phyloP scores from a whole-genome alignment of 1,139 yeast species.

The Kluyveromyces sp. region DNA sequence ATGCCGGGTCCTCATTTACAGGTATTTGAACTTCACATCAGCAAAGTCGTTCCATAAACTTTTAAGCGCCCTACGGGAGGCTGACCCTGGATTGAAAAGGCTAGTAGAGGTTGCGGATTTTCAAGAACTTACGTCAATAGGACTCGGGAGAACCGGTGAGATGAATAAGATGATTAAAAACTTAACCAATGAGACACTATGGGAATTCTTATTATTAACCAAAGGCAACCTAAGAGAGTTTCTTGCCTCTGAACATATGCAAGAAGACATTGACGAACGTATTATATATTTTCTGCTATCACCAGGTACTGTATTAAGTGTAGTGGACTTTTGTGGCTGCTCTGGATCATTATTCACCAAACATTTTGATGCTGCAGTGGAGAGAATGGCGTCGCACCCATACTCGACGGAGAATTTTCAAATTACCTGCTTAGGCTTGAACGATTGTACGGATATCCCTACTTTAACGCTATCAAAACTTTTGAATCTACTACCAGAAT shows the following conservation, averaged over 20 bases:
- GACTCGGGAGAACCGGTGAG: conserved; percentile 79
- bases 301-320: conserved; percentile 50
- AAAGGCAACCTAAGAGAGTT: conserved; percentile 72
- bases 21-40: conserved; percentile 50
- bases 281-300: conserved; percentile 57
- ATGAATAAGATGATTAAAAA: conserved; percentile 90
- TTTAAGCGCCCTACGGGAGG: conserved; percentile 45
- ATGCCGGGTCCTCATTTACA: conserved; percentile 30
- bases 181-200: conserved; percentile 70
- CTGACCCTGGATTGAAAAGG: conserved; percentile 45
- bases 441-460: conserved; percentile 79
- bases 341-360: conserved; percentile 54
- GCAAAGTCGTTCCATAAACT: conserved; percentile 77
- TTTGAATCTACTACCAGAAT: conserved; percentile 48
- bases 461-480: conserved; percentile 47
- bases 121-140: conserved; percentile 82
- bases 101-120: conserved; percentile 76
- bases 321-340: conserved; percentile 87
- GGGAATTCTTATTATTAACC: conserved; percentile 49
- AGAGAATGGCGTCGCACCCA: conserved; percentile 12
- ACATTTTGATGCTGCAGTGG: conserved; percentile 41
- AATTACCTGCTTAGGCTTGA: conserved; percentile 58
- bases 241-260: conserved; percentile 77
- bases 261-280: conserved; percentile 64
- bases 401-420: conserved; percentile 27